phyloP scores from a whole-genome alignment of 78 protist species.

The Pigoraptor vietnamica region DNA sequence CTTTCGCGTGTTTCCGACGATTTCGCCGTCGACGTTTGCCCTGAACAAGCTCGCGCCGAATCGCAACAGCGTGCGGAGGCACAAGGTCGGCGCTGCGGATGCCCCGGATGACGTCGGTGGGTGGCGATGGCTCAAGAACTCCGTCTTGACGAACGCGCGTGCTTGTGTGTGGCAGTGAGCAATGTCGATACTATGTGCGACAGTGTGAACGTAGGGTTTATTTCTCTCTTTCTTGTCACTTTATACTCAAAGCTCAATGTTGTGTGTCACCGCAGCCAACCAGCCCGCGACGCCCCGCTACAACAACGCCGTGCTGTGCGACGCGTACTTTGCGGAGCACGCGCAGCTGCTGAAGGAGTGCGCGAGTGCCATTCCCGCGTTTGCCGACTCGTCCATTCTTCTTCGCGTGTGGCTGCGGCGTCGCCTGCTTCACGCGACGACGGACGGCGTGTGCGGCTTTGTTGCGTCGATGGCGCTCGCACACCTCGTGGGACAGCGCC shows the following conservation, averaged over 20 bases:
- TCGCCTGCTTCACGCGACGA: not conserved
- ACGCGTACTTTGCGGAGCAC: not conserved
- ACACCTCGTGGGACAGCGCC: not conserved
- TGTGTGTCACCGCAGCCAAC: not conserved
- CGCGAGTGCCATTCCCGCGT: not conserved
- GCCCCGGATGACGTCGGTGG: not conserved
- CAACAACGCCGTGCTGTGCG: not conserved
- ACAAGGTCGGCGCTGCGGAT: not conserved
- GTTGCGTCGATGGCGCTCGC: not conserved
- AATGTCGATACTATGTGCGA: not conserved
- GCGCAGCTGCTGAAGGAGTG: not conserved
- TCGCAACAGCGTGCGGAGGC: not conserved
- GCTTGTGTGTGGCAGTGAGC: not conserved
- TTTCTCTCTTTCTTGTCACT: not conserved
- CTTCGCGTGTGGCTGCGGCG: not conserved
- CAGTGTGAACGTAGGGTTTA: not conserved
- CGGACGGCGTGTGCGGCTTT: not conserved
- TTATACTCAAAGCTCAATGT: not conserved
- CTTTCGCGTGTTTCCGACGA: not conserved
- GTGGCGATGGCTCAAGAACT: not conserved
- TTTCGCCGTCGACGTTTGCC: not conserved
- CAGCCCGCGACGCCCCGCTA: not conserved
- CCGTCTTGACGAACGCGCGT: not conserved
- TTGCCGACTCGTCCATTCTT: not conserved
- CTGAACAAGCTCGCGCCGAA: not conserved